Evolutionary conservation across 1,284 basidiomycete genomes (phyloP), one percentile per base, ranked within the genome.

Genomic region (Ceratobasidium sp.): DNA sequence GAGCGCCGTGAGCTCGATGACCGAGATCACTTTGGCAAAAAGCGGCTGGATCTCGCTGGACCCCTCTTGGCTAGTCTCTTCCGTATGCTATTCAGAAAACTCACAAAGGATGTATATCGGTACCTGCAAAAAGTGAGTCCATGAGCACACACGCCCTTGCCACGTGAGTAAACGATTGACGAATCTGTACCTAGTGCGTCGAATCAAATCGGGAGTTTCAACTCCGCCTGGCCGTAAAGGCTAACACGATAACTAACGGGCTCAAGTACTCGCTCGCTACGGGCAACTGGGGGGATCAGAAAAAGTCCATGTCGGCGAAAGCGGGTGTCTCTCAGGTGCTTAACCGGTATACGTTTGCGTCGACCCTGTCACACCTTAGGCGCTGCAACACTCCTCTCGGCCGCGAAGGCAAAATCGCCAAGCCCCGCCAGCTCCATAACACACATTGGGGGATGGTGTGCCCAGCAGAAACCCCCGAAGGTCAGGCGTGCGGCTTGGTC

Each of bases 361-460:
- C 97, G 3, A 99, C 97, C 0, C 83, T 99, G 17, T 99, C 97
- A 2, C 97, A 99, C 84, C 82, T 99, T 77, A 94, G 97, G 76
- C 92, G 97, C 34, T 97, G 94, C 78, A 99, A 99, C 79, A 99
- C 97, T 0, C 97, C 97, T 1, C 89, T 99, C 64, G 97, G 97
- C 69, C 90, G 97, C 74, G 97, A 99, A 78, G 96, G 96, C 72
- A 99, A 99, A 83, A 99, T 99, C 70, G 96, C 97, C 62, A 99
- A 99, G 79, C 97, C 97, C 62, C 96, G 97, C 77, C 97, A 99
- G 77, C 84, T 99, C 69, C 97, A 99, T 80, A 99, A 99, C 78
- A 98, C 97, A 1, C 96, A 99, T 77, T 99, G 96, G 96, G 96
- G 96, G 52, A 98, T 99, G 95, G 96, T 99, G 12, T 98, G 95